Conservation (phyloP, 1,139 yeast species). For the Scheffersomyces parashehatae region DNA sequence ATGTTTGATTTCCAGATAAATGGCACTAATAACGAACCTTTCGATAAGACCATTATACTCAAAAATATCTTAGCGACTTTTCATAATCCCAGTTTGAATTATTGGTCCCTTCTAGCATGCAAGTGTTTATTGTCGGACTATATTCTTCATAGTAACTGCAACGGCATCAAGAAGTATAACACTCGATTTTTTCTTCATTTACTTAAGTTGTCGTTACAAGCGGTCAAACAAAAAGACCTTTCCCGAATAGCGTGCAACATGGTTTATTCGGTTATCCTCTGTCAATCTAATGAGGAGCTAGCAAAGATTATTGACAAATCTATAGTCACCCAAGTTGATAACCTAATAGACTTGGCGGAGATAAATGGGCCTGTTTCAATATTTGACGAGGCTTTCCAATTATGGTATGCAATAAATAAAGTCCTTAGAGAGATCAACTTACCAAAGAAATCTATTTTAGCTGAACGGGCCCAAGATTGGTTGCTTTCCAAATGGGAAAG, state of each 20-base stretch:
- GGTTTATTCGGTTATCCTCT: conserved; percentile 15
- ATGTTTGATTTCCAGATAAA: conserved; percentile 7
- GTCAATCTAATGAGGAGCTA: conserved; percentile 12
- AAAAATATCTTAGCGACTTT: conserved; percentile 20
- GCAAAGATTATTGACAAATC: conserved; percentile 32
- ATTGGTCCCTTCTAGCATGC: conserved; percentile 39
- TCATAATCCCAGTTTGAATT: conserved; percentile 21
- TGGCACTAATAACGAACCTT: neutral
- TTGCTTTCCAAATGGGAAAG: conserved; percentile 40
- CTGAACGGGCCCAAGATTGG: conserved; percentile 42
- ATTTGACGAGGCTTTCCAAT: conserved; percentile 46
- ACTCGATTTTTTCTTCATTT: conserved; percentile 15
- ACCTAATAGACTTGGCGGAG: conserved; percentile 53
- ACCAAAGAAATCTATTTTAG: conserved; percentile 5
- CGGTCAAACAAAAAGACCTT: conserved; percentile 34
- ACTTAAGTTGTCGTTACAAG: conserved; percentile 47
- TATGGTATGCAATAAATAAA: conserved; percentile 53
- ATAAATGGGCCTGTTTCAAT: conserved; percentile 57
- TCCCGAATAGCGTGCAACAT: conserved; percentile 22
- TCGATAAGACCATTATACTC: conserved; percentile 14
- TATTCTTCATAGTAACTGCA: neutral
- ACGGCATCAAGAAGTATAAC: conserved; percentile 1
- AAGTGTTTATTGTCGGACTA: conserved; percentile 21
- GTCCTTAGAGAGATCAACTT: conserved; percentile 34
- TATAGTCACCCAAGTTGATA: conserved; percentile 46